phyloP scores from a whole-genome alignment of 78 protist species.

The Trichosphaerium sp. region DNA sequence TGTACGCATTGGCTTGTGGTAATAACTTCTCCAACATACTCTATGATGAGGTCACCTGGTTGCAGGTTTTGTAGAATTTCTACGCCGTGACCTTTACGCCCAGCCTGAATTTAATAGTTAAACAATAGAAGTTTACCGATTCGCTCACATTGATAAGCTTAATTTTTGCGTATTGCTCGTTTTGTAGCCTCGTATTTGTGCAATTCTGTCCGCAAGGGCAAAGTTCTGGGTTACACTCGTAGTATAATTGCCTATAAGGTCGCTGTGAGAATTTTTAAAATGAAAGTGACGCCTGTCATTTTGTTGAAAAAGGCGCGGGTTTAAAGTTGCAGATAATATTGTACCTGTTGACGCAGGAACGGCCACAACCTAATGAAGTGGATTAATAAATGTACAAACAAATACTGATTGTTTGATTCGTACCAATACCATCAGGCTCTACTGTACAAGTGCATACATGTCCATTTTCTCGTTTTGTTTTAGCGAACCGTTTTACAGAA shows the following conservation, averaged over 20 bases:
- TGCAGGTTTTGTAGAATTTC: constrained; percentile 3
- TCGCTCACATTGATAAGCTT: constrained; percentile 26
- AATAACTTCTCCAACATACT: constrained; percentile 71
- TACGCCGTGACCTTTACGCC: constrained; percentile 57
- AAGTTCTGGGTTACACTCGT: constrained; percentile 19
- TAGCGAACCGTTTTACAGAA: too few relatives aligned
- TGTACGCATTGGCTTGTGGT: not conserved
- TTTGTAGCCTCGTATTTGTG: constrained; percentile 39
- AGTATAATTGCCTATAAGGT: constrained; percentile 17
- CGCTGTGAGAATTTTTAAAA: too few relatives aligned
- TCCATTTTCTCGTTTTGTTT: too few relatives aligned
- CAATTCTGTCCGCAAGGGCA: constrained; percentile 28
- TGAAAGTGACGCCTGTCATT: too few relatives aligned
- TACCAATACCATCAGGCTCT: too few relatives aligned
- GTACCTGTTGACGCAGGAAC: too few relatives aligned
- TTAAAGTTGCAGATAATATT: too few relatives aligned
- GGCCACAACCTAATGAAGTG: too few relatives aligned
- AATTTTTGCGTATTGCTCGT: constrained; percentile 11
- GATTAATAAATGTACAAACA: too few relatives aligned
- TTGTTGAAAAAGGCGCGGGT: too few relatives aligned
- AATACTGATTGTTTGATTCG: too few relatives aligned
- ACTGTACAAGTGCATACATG: too few relatives aligned
- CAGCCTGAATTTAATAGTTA: constrained; percentile 15
- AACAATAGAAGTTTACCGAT: not conserved
- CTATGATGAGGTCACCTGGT: constrained; percentile 33